These are phyloP conservation scores for Penicillium cosmopolitanum DNA, from an alignment of 495 filamentous ascomycete species.

Conservation along the genomic window DNA sequence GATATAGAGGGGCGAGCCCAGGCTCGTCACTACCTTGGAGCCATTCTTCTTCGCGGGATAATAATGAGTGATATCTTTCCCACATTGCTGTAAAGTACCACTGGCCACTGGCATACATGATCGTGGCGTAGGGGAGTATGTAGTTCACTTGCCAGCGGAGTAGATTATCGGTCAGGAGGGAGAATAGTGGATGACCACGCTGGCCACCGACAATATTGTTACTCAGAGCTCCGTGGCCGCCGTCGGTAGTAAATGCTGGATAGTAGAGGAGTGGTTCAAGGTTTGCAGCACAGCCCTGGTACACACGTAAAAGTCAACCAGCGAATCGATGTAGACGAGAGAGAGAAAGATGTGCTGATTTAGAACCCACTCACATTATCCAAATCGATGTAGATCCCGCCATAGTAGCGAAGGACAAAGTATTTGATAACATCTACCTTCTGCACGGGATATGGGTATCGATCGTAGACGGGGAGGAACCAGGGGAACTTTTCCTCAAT, in stretches of 20 bases:
- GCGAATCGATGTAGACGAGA: too few relatives aligned
- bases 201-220: conserved; percentile 24
- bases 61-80: conserved; percentile 23
- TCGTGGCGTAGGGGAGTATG: conserved; percentile 19
- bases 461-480: conserved; percentile 67
- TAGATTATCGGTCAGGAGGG: conserved; percentile 20
- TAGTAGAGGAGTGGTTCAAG: conserved; percentile 24
- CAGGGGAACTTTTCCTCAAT: conserved; percentile 63
- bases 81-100: conserved; percentile 27
- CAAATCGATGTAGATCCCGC: conserved; percentile 73
- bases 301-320: too few relatives aligned
- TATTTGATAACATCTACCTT: conserved; percentile 73
- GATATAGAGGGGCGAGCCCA: conserved; percentile 12
- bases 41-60: neutral
- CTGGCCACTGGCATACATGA: conserved; percentile 20
- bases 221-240: conserved; percentile 19
- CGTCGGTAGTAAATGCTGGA: conserved; percentile 21
- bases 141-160: conserved; percentile 15
- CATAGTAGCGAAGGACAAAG: conserved; percentile 67
- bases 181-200: conserved; percentile 21
- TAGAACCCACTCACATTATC: conserved; percentile 38
- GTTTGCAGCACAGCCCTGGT: conserved; percentile 21
- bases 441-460: conserved; percentile 67
- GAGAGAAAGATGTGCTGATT: neutral
- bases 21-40: neutral